These are phyloP conservation scores for Casaregolazyma suthepensis DNA, from an alignment of 1,139 yeast genomes.

Conservation along the genomic window DNA sequence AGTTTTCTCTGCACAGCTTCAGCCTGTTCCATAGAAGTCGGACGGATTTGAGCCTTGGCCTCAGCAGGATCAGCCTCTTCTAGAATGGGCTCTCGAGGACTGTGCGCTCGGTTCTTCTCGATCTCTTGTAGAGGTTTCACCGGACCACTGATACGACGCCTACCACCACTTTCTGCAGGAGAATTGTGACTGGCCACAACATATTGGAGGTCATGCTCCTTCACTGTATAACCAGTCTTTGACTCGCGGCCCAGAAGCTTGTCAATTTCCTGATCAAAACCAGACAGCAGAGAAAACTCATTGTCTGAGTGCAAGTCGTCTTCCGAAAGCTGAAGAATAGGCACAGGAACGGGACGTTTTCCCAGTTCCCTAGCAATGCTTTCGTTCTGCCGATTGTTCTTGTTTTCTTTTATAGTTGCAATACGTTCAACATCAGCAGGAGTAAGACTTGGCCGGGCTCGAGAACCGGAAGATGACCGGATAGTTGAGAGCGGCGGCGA, in stretches of 20 bases:
- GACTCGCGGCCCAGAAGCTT: slow-evolving; percentile 27
- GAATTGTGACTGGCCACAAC: slow-evolving; percentile 28
- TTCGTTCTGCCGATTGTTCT: slow-evolving; percentile 9
- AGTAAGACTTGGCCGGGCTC: slow-evolving; percentile 31
- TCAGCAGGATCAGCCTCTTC: slow-evolving; percentile 1
- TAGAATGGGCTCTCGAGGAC: slow-evolving; percentile 7
- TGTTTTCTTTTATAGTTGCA: slow-evolving; percentile 5
- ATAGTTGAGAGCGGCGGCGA: slow-evolving; percentile 18
- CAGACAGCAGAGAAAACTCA: slow-evolving; percentile 31
- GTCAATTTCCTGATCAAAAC: slow-evolving; percentile 37
- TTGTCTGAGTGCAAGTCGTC: slow-evolving; percentile 34
- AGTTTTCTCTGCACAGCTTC: neutral
- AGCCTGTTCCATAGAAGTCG: neutral
- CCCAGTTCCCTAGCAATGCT: slow-evolving; percentile 17
- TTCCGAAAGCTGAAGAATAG: slow-evolving; percentile 22
- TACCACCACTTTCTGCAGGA: slow-evolving; percentile 7
- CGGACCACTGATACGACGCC: slow-evolving; percentile 22
- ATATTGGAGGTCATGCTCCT: slow-evolving; percentile 27
- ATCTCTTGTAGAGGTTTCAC: slow-evolving; percentile 17
- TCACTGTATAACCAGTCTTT: slow-evolving; percentile 32
- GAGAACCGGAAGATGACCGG: slow-evolving; percentile 26
- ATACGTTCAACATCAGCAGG: slow-evolving; percentile 25
- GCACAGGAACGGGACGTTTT: slow-evolving; percentile 17
- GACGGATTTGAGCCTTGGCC: neutral
- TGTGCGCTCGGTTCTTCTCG: neutral